Conservation (phyloP, 1,284 basidiomycete genomes). For the Ganoderma meredithae region DNA sequence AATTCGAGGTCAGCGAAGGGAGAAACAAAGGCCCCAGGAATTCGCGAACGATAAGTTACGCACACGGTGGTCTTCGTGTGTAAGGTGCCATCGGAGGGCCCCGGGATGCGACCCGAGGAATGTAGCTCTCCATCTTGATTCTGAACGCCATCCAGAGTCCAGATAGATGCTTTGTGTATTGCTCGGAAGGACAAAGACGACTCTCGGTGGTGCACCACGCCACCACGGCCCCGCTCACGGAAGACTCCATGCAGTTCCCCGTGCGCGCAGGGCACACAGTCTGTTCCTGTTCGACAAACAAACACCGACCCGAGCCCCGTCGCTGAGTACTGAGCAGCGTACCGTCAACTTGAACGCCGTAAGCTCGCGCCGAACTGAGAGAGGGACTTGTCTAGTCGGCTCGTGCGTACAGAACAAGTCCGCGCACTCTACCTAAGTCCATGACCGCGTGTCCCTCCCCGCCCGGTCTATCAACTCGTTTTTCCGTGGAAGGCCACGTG, state of each 20-base stretch:
- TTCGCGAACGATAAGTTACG: background rate
- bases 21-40: background rate
- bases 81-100: background rate
- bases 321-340: background rate
- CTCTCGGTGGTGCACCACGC: background rate
- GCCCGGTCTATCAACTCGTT: background rate
- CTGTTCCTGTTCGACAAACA: background rate
- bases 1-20: slow-evolving; percentile 4
- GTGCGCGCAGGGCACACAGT: background rate
- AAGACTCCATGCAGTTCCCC: background rate
- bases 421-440: background rate
- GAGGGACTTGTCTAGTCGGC: background rate
- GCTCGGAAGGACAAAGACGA: background rate
- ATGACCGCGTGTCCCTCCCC: background rate
- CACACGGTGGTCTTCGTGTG: background rate
- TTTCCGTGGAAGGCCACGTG: slow-evolving; percentile 2
- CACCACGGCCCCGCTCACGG: background rate
- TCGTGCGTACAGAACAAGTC: background rate
- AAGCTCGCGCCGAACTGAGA: background rate
- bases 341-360: background rate
- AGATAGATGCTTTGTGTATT: background rate
- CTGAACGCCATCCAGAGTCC: background rate
- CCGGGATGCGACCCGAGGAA: background rate
- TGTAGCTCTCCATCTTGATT: background rate
- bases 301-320: background rate